Base-by-base conservation (phyloP, 257 asterid species). In the Sherardia arvensis region DNA sequence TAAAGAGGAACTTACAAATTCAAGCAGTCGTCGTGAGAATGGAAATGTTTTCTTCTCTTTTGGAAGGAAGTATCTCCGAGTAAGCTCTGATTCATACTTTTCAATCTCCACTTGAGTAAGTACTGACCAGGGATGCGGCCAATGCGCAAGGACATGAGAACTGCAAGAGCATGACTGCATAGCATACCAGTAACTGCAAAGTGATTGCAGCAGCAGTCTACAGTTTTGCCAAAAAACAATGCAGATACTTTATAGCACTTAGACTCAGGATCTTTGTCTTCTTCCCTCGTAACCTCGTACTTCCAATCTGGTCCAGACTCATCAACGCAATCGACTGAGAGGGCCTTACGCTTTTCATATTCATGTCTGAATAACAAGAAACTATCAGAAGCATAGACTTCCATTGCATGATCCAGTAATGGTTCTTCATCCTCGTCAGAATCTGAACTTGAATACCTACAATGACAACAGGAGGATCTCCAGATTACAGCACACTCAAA, bases 71-170 rank as follows among this genome's bases (percentile, higher is more conserved):
- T 12, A 20, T 34, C 40, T 18, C 12, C 47, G 57, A 54, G 7
- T 10, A 26, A 32, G 32, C 62, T 25, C n/a, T 47, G 14, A 17
- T 43, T 17, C n/a, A 32, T 2, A 55, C 59, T 54, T 65, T 58
- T 71, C 66, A 64, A 22, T 32, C 40, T 57, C 75, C 70, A 64
- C 34, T 65, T 71, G 21, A 59, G 70, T 53, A 55, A 26, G 26
- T 25, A 25, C 15, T 10, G 70, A 32, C 58, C 62, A 4, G 75
- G 75, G 55, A 71, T 65, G 53, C 48, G 10, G 45, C 65, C 57
- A 10, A 57, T 18, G 3, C 4, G 25, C 62, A 71, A 32, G 38
- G 55, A 48, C 11, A 4, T 59, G 20, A 71, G 66, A 58, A 23
- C 45, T 9, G 45, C 45, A 1, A 36, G 14, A 36, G 45, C 45